Base-by-base conservation (phyloP, 108 stramenopile species). In the Fragilaria radians region DNA sequence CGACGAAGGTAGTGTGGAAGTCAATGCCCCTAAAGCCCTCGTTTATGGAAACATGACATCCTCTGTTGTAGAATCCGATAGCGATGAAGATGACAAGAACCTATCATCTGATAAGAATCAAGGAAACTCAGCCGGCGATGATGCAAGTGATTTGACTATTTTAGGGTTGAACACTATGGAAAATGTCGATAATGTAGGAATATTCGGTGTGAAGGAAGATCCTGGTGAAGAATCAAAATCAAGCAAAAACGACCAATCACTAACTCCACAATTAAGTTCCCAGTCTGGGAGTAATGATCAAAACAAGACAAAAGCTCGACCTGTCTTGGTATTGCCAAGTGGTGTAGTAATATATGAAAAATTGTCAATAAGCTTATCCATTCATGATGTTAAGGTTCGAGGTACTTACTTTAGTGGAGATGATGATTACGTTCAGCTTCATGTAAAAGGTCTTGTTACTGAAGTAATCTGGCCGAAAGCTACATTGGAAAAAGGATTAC, bases 401-500 rank as follows among this genome's bases (percentile, higher is more conserved):
- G 70, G 81, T 1, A 64, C 53, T 18, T 78, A 86, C 28, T 65
- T 56, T 21, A 24, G 53, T n/a, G 23, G 26, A 5, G 36, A 52
- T 29, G 26, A 67, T 54, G 71, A 74, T 48, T 87, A 67, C 45
- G 21, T 91, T 11, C 80, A 87, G 57, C 31, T 82, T n/a, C 27
- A 62, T 21, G 46, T 81, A 25, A 83, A 79, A 46, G 88, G 85
- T 0, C 63, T 71, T 24, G 72, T 90, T 31, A 50, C 74, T n/a
- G 88, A 86, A 52, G 58, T 75, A 11, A 87, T 91, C 21, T 85
- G 83, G 89, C 89, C 89, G 5, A 83, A 86, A 56, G 34, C 50
- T 18, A 50, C 34, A 17, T 56, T 68, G 3, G 70, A 83, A 19
- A 71, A 63, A 9, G 89, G 89, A 9, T 62, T 80, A 21, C 74